Conservation (phyloP, 352 stramenopile genomes). For the Globisporangium lucens region DNA sequence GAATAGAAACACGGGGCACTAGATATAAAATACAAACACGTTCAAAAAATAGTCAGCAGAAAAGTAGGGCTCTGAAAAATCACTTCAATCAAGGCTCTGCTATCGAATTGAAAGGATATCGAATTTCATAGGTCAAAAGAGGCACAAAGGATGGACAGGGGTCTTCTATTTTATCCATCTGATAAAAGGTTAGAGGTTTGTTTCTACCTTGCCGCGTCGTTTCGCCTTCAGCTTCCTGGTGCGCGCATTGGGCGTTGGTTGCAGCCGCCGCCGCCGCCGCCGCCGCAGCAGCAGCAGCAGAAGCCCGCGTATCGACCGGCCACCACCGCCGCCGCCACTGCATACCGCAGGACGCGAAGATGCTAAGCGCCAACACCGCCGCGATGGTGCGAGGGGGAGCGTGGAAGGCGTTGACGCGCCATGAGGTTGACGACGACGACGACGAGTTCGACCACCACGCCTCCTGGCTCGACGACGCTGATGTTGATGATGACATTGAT, state of each 20-base stretch:
- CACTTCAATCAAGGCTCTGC: background rate
- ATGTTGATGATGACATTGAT: background rate
- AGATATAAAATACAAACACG: conserved; percentile 1
- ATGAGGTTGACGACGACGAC: conserved; percentile 18
- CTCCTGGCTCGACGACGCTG: conserved; percentile 14
- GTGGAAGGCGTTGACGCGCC: background rate
- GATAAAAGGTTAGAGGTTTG: background rate
- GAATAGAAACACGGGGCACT: conserved; percentile 3
- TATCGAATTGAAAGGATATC: background rate
- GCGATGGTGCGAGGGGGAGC: background rate
- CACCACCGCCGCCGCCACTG: background rate
- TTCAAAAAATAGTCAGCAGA: conserved; percentile 7
- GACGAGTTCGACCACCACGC: conserved; percentile 9
- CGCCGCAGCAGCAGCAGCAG: background rate
- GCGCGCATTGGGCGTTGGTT: conserved; percentile 8
- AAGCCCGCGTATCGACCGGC: background rate
- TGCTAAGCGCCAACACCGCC: conserved; percentile 8
- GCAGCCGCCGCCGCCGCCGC: background rate
- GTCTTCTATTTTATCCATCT: background rate
- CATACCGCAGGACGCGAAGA: background rate
- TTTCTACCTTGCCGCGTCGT: conserved; percentile 6
- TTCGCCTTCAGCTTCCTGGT: background rate
- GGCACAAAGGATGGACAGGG: background rate
- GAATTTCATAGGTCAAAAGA: background rate
- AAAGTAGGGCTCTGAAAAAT: background rate